Evolutionary conservation across 306 rosid genomes (phyloP).

Genomic region (Argentina anserina): DNA sequence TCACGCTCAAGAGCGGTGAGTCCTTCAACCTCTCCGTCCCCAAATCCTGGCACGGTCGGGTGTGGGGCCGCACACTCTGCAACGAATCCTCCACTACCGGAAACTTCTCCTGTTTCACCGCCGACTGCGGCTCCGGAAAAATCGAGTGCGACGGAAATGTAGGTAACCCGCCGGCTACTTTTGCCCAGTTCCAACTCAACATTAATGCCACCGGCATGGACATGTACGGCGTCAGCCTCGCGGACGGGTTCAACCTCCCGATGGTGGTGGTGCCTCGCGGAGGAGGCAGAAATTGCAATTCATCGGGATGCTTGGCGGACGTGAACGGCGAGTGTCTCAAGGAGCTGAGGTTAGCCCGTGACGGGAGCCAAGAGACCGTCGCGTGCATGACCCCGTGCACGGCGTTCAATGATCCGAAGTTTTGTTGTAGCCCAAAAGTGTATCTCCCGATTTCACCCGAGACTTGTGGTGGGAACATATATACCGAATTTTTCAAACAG

Average conservation of each 20-base stretch:
- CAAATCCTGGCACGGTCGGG: constrained; percentile 77
- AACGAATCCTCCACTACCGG: constrained; percentile 40
- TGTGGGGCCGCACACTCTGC: constrained; percentile 87
- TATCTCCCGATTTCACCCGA: constrained; percentile 53
- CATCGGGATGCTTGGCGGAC: constrained; percentile 80
- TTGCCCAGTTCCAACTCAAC: constrained; percentile 80
- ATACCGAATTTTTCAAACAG: constrained; percentile 36
- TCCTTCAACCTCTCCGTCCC: constrained; percentile 44
- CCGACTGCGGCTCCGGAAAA: constrained; percentile 76
- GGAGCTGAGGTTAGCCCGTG: constrained; percentile 51
- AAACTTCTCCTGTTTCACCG: constrained; percentile 68
- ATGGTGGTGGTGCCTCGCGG: constrained; percentile 64
- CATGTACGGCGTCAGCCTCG: constrained; percentile 84
- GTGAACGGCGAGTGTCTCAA: constrained; percentile 65
- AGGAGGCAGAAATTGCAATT: constrained; percentile 61
- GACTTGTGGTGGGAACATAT: constrained; percentile 42
- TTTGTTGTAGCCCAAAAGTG: constrained; percentile 47
- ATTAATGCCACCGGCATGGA: constrained; percentile 56
- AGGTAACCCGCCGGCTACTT: constrained; percentile 75
- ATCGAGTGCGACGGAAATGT: constrained; percentile 57
- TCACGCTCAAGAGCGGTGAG: constrained; percentile 48
- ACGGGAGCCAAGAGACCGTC: constrained; percentile 40
- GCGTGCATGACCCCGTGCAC: constrained; percentile 97
- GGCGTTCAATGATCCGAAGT: constrained; percentile 56
- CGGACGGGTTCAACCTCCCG: constrained; percentile 86